Percentiles rank a stretch among this genome's conserved stretches.
Evolutionary conservation across 208 protist genomes (phyloP).

Genomic region (Acanthamoeba lenticulata): DNA sequence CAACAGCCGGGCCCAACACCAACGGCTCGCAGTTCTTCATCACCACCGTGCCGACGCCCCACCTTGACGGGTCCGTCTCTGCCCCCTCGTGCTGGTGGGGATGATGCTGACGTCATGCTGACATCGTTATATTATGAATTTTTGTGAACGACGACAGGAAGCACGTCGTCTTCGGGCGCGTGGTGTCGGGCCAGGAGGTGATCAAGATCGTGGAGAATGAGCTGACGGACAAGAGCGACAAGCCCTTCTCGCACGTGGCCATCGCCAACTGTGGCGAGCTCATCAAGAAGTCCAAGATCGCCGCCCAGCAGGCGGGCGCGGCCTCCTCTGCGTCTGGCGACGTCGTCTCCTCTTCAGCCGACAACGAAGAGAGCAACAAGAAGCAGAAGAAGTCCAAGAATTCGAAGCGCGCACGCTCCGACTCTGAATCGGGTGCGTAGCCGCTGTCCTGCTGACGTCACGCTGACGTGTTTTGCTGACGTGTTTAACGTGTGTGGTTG

Average conservation of each 20-base stretch:
- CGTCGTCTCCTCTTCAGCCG: no score
- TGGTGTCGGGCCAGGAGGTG: slow-evolving; percentile 80
- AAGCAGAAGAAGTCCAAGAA: neutral
- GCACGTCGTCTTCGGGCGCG: slow-evolving; percentile 81
- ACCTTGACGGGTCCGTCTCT: slow-evolving; percentile 88
- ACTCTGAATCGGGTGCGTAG: neutral
- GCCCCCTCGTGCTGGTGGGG: slow-evolving; percentile 91
- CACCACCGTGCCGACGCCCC: slow-evolving; percentile 69
- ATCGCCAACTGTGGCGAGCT: slow-evolving; percentile 86
- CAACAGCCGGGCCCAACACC: slow-evolving; percentile 90
- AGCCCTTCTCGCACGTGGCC: slow-evolving; percentile 58
- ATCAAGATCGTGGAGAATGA: slow-evolving; percentile 77
- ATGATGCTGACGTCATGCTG: neutral
- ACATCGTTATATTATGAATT: neutral
- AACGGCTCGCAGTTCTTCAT: slow-evolving; percentile 88
- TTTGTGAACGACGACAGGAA: slow-evolving; percentile 71
- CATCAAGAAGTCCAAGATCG: slow-evolving; percentile 10
- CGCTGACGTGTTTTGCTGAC: neutral
- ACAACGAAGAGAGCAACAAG: no score
- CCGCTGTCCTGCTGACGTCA: neutral
- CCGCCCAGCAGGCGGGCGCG: no score
- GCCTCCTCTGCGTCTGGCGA: no score
- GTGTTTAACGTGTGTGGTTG: no score
- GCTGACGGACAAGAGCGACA: neutral
- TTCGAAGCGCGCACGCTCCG: neutral